Conservation (phyloP, 163 green algal species). For the Chlamydomonas reinhardtii region DNA sequence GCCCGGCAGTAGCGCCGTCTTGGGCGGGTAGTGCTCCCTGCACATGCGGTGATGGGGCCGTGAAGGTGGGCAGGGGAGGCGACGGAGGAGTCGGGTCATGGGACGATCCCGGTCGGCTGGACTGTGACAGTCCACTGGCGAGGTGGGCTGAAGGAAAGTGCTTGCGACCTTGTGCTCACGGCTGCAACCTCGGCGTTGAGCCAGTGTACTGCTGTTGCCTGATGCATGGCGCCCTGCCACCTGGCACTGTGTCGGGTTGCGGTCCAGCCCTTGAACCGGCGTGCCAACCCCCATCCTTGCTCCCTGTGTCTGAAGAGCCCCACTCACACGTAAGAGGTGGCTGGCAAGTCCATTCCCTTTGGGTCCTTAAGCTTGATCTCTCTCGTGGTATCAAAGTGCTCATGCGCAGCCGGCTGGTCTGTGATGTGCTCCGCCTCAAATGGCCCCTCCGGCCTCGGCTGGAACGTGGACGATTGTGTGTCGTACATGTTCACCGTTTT, state of each 20-base stretch:
- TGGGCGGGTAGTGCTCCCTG: conserved; percentile 62
- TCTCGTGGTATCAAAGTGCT: conserved; percentile 49
- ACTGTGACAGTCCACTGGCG: too few relatives aligned
- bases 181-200: too few relatives aligned
- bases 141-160: too few relatives aligned
- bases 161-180: too few relatives aligned
- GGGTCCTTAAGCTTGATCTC: conserved; percentile 61
- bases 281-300: too few relatives aligned
- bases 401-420: conserved; percentile 20
- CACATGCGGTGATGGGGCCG: neutral
- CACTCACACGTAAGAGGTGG: conserved; percentile 51
- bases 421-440: conserved; percentile 39
- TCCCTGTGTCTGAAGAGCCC: too few relatives aligned
- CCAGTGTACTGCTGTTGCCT: too few relatives aligned
- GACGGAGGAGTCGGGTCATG: neutral
- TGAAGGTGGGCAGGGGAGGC: neutral
- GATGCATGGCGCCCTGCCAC: too few relatives aligned
- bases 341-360: conserved; percentile 39
- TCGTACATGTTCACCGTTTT: conserved; percentile 55
- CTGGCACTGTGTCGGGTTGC: too few relatives aligned
- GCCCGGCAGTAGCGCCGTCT: conserved; percentile 34
- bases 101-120: too few relatives aligned
- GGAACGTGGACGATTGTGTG: conserved; percentile 7
- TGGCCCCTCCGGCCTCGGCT: conserved; percentile 42
- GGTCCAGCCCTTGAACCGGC: too few relatives aligned